Evolutionary conservation across 345 rosid species (phyloP), one percentile per base, ranked within the genome.

Genomic region (Angophora floribunda): DNA sequence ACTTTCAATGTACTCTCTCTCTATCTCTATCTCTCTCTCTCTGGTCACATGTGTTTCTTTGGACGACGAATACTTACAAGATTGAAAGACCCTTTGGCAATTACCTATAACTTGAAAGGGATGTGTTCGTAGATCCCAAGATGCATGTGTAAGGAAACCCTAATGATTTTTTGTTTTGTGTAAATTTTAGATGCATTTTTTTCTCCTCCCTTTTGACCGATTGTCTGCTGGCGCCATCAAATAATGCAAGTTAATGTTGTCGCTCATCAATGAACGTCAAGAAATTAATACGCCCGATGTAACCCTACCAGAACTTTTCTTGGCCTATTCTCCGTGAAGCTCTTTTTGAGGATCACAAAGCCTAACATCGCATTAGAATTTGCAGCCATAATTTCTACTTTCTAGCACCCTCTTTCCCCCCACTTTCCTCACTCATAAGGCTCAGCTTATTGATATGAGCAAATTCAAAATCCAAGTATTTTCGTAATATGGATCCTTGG

Each of bases 1-100:
- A 91, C 88, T 90, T 89, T 91, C 93, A 85, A 94, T 87, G 82
- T 57, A 86, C 80, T 63, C 85, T 52, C 30, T 9, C n/a, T 70
- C 85, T 67, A 88, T 86, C 57, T 85, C 45, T 16, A 30, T 85
- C 22, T 57, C 79, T 87, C 57, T 80, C 9, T 53, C 78, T 52
- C 1, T 41, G 78, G 21, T 67, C 44, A 51, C 80, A 65, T 87
- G 86, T 85, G 63, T n/a, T n/a, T 13, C 65, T 32, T 85, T 52
- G 32, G 63, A 30, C 28, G 87, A 10, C 49, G 82, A 22, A 75
- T 75, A 10, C 82, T 75, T 75, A 36, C 82, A 75, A 75, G 82
- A 75, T 36, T 75, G 49, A 75, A 75, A 36, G 44, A 75, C 47
- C 82, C 82, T 75, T 75, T 75, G 82, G 49, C 82, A 75, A 75